Evolutionary conservation across 192 early-diverging fungal species (phyloP).

Genomic region (Backusella tarrabulga): DNA sequence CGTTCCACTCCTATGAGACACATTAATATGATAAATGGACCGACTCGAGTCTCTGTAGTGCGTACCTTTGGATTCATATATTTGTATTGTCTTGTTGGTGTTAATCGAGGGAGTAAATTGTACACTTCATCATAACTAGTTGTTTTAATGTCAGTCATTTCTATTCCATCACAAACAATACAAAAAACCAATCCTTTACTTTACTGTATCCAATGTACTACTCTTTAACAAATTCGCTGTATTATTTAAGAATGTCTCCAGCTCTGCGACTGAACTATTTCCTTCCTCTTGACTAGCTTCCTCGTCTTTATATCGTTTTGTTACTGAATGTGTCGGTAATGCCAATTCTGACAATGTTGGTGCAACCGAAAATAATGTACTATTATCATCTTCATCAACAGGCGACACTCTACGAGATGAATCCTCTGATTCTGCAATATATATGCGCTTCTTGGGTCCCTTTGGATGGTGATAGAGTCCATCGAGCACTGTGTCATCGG

Average conservation of each 20-base stretch:
- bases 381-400: background rate
- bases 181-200: background rate
- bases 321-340: background rate
- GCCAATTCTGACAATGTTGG: background rate
- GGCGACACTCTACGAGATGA: background rate
- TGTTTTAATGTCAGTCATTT: background rate
- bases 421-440: background rate
- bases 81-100: background rate
- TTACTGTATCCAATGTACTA: background rate
- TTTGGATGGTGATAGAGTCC: background rate
- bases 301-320: background rate
- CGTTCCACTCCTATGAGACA: background rate
- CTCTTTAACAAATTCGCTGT: background rate
- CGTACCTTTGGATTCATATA: background rate
- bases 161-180: background rate
- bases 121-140: background rate
- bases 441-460: background rate
- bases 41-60: too few species aligned
- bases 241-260: background rate
- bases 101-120: background rate
- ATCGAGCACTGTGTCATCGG: background rate
- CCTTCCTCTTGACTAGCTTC: background rate
- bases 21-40: background rate
- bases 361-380: background rate
- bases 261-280: background rate